Base-by-base conservation (phyloP, 2,329 filamentous ascomycete genomes). In the Botrytis fabae region DNA sequence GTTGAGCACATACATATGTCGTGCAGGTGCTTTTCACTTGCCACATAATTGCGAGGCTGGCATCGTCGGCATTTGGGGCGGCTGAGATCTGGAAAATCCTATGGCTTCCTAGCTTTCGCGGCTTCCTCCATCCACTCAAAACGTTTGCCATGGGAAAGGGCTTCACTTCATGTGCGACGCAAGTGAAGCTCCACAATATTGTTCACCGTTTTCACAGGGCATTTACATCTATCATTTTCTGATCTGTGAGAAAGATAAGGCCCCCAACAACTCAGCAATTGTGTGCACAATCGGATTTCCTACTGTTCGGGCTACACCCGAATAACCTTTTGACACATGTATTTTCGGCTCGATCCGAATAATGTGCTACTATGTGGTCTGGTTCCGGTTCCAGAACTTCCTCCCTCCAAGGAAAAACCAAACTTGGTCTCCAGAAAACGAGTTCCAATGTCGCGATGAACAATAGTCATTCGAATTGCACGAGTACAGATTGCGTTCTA, bases 191-290 rank as follows among this genome's bases (percentile, higher is more conserved):
- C 48, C 48, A 42, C 64, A 42, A 32, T 42, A 42, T 42, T 42
- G 25, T 68, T 68, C 48, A 22, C 48, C 64, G 25, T 68, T 68
- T 32, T 42, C 40, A 32, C n/a, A 22, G 18, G 40, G 64, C 48
- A 22, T 42, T 57, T 35, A 25, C 28, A 68, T 68, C 48, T 68
- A 32, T 68, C 48, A 25, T 68, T 68, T 68, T 42, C 28, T 16
- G 25, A 10, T 68, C 64, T 28, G 16, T 68, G 64, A 22, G 64
- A 28, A 57, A 54, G 25, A 16, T 51, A 32, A 54, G 14, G n/a
- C n/a, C 46, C 25, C 16, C 64, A 66, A 66, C 3, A 40, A 57
- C 25, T 42, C 35, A 57, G 18, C 35, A 40, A 68, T 35, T 68
- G 46, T 68, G 16, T 54, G 25, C 64, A 66, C 38, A 28, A 66